Base-by-base conservation (phyloP, 2,329 filamentous ascomycete genomes). In the Fonsecaea erecta region DNA sequence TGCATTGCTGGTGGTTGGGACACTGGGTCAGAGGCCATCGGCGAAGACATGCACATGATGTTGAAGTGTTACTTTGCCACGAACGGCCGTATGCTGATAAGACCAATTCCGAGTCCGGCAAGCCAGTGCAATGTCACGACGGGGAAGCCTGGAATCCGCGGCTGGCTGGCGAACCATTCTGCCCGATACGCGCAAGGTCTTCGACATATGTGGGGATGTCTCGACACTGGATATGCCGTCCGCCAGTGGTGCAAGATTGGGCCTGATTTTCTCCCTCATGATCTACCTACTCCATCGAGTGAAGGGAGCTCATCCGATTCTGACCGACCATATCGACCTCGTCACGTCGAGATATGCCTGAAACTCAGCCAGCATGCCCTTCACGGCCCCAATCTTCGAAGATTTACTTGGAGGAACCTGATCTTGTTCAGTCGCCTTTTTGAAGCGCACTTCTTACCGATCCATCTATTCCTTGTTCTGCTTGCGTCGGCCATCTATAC, bases 11-110 rank as follows among this genome's bases (percentile, higher is more conserved):
- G 88, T 9, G 89, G 89, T 28, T 92, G 89, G 89, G 89, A 91
- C 73, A 85, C 85, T 60, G 88, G 86, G 58, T 82, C 85, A 1
- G 88, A 90, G 66, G 88, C 89, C 21, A 91, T 92, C 70, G 89
- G 89, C 51, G 89, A 92, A 76, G 89, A 91, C 73, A 77, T 91
- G 73, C 89, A 92, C 78, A 91, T 91, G 89, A 90, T 90, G 73
- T 82, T 91, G 68, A 91, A 91, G 80, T 91, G 88, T 75, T 91
- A 91, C 79, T 91, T 91, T 69, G 87, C 88, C 0, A 83, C 90
- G 18, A 89, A 89, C 67, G 89, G 89, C 2, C 87, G 90, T 73
- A 74, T 91, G 60, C 87, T 86, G 12, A 84, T 85, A 53, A 83
- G 84, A 55, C 86, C 88, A 2, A 82, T 92, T 32, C 79, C 88